Evolutionary conservation across 352 stramenopile genomes (phyloP), one percentile per base, ranked within the genome.

Genomic region (Pythium graminicola): DNA sequence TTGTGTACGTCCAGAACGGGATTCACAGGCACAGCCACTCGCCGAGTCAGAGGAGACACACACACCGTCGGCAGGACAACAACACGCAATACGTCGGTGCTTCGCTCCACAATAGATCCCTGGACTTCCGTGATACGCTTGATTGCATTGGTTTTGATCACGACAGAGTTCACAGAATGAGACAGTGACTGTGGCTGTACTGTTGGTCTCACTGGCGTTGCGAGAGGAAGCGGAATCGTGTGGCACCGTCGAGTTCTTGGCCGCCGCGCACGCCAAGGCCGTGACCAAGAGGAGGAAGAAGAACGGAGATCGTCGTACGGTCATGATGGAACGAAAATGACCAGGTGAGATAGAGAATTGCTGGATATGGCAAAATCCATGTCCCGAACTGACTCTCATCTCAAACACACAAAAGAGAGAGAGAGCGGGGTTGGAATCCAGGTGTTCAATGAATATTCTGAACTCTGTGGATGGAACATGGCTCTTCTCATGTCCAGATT

Each of bases 131-230:
- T 79, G 57, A 58, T 81, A 88, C n/a, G 75, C 77, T 45, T 67
- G 44, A 20, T 54, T 64, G 64, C 77, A 88, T 38, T 78, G 59
- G 27, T 62, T 65, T 4, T 65, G 57, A 41, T 83, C 72, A 17
- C 69, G 67, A 53, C 76, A 86, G 49, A 78, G 64, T 53, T 86
- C 69, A 38, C 76, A 85, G 45, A 72, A 60, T 3, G 67, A 64
- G 9, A 48, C 41, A 3, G 40, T 27, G 40, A 46, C 31, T 16
- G 40, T 46, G 11, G 40, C 13, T 24, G 40, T 16, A 8, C 20
- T 29, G 19, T 11, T 31, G 40, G 14, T 45, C 10, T 16, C n/a
- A 16, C 7, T 42, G n/a, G 36, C 36, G 6, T 42, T 42, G 1
- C 36, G 36, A 42, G 36, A 42, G 36, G 36, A 42, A 16, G 36